Percentiles rank a stretch among this genome's conserved stretches.
These are phyloP conservation scores for Harringtonia lauricola DNA, from an alignment of 2,329 filamentous ascomycete species.

Conservation along the genomic window DNA sequence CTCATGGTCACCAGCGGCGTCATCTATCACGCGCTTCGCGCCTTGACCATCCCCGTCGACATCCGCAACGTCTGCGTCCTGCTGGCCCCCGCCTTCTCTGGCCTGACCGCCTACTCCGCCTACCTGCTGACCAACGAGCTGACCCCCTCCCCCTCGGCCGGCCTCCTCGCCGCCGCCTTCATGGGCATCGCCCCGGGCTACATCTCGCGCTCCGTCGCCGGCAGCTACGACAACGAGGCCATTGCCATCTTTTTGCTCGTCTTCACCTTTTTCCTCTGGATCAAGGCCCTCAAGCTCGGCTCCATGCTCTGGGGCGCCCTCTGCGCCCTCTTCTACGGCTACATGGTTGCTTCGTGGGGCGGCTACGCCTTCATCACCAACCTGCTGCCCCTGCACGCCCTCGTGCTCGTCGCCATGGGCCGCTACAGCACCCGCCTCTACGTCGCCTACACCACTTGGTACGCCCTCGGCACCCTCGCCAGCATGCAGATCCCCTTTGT, in stretches of 20 bases:
- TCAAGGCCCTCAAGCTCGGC: constrained; percentile 93
- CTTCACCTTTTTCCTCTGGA: constrained; percentile 98
- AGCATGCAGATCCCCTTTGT: constrained; percentile 99
- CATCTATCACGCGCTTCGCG: constrained; percentile 89
- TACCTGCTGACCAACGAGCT: constrained; percentile 97
- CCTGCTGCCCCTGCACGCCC: constrained; percentile 83
- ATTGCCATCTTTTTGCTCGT: constrained; percentile 98
- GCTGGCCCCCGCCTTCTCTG: constrained; percentile 88
- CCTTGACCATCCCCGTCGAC: constrained; percentile 85
- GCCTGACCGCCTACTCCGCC: constrained; percentile 81
- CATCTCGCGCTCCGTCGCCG: constrained; percentile 93
- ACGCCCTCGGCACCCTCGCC: constrained; percentile 85
- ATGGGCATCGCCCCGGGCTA: constrained; percentile 98
- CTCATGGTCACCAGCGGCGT: constrained; percentile 97
- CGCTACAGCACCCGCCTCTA: constrained; percentile 90
- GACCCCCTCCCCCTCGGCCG: constrained; percentile 88
- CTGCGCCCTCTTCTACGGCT: constrained; percentile 93
- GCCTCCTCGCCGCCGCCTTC: constrained; percentile 85
- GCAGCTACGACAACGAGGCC: constrained; percentile 95
- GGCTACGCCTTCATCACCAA: constrained; percentile 99
- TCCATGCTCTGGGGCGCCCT: constrained; percentile 95
- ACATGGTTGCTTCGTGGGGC: constrained; percentile 99
- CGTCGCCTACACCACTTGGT: constrained; percentile 97
- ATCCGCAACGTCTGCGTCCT: constrained; percentile 98
- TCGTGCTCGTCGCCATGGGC: constrained; percentile 94